Base-by-base conservation (phyloP, 2,329 filamentous ascomycete species). In the Colletotrichum horii region DNA sequence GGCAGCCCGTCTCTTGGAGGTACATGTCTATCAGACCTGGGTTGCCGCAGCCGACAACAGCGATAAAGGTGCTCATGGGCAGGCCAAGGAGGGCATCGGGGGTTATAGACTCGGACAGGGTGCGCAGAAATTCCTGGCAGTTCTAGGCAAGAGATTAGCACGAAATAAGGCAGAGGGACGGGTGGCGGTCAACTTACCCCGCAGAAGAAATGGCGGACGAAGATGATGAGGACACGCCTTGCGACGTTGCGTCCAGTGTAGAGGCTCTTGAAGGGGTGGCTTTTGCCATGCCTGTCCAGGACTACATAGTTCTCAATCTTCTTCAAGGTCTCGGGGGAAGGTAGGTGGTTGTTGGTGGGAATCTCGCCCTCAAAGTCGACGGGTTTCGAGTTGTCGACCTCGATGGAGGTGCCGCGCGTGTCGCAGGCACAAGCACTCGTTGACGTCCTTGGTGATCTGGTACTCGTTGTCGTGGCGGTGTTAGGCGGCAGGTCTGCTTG, bases 131-230 rank as follows among this genome's bases (percentile, higher is more conserved):
- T 81, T 95, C 93, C 83, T 95, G 94, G 84, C 94, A 96, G 83
- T 93, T 94, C 93, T 95, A 78, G 32, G n/a, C 16, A 30, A 11
- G n/a, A 56, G 16, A 62, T 78, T 9, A 78, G 75, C 60, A 36
- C 15, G 14, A 34, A 66, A 32, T 65, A 28, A 36, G 8, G 11
- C 32, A 7, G 4, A 24, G 36, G n/a, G 11, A 34, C 16, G 32
- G 66, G 8, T 34, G 48, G 15, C 15, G 43, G 48, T 14, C 38
- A 9, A 88, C 93, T 83, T 88, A 95, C 94, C 43, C 93, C 93
- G 81, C 94, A 96, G 87, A 94, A 95, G 84, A 96, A 96, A 84
- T 96, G 94, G 60, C 94, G 90, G 73, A 96, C 89, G 81, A 96
- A 96, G 78, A 96, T 91, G 56, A 95, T 84, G 36, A 96, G 87